Evolutionary conservation across 2,329 filamentous ascomycete genomes (phyloP).

Genomic region (Macrophomina tecta): DNA sequence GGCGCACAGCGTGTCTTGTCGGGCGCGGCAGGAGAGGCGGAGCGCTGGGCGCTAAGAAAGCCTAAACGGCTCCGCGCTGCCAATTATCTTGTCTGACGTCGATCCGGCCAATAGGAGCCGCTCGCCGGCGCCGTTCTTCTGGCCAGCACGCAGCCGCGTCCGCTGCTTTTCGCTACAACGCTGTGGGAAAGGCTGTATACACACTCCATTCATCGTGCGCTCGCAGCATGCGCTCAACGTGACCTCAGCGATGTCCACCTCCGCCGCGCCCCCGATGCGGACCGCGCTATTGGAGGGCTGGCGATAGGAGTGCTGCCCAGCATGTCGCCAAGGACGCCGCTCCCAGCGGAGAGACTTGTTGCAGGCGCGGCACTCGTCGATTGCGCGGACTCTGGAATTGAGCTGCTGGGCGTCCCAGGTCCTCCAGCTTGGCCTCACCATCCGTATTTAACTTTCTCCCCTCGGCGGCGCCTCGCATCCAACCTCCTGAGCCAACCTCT

Average conservation of each 20-base stretch:
- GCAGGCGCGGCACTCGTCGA: slow-evolving; percentile 16
- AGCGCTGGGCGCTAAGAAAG: slow-evolving; percentile 19
- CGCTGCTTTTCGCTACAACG: background rate
- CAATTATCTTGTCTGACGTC: slow-evolving; percentile 18
- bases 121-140: background rate
- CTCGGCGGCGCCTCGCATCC: background rate
- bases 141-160: background rate
- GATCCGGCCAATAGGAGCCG: background rate
- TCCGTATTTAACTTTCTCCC: slow-evolving; percentile 1
- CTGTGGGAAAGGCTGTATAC: background rate
- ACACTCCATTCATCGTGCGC: no score
- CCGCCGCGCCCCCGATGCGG: background rate
- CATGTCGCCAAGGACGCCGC: slow-evolving; percentile 20
- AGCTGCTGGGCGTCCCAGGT: slow-evolving; percentile 6
- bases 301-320: slow-evolving; percentile 13
- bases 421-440: slow-evolving; percentile 12
- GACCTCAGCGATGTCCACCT: background rate
- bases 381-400: slow-evolving; percentile 13
- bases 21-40: slow-evolving; percentile 22
- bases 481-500: slow-evolving; percentile 16
- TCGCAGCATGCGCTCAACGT: background rate
- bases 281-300: background rate
- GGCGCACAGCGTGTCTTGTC: slow-evolving; percentile 19
- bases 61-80: slow-evolving; percentile 10
- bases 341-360: slow-evolving; percentile 12